Percentiles rank a stretch among this genome's conserved stretches.
Evolutionary conservation across 192 early-diverging fungal genomes (phyloP).

Genomic region (Geosiphon pyriformis): DNA sequence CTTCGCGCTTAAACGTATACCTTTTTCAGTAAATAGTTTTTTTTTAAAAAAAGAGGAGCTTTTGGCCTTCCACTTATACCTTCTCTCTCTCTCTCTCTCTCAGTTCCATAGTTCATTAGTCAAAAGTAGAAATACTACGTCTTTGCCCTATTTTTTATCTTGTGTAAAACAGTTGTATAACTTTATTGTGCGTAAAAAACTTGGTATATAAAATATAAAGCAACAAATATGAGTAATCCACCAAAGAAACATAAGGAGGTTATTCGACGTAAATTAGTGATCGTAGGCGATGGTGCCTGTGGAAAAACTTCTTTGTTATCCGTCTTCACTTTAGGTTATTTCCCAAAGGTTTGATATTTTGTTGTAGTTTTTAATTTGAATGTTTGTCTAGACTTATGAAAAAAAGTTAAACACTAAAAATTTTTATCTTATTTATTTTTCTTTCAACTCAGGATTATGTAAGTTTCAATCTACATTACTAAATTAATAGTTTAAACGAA

Average conservation of each 20-base stretch:
- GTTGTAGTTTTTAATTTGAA: background rate
- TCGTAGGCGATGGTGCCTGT: constrained; percentile 80
- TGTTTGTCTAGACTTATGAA: background rate
- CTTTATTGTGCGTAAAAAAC: no score
- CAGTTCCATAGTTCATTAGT: no score
- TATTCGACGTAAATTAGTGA: constrained; percentile 80
- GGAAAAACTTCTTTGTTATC: constrained; percentile 76
- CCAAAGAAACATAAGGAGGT: constrained; percentile 34
- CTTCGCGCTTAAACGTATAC: no score
- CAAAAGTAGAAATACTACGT: no score
- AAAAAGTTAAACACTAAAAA: no score
- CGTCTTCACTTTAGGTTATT: constrained; percentile 66
- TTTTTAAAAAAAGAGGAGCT: no score
- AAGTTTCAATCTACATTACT: background rate
- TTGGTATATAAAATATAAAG: no score
- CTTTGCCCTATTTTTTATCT: no score
- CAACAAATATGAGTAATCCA: background rate
- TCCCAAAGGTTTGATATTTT: constrained; percentile 68
- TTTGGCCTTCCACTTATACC: no score
- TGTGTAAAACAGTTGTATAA: no score
- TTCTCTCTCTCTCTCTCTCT: no score
- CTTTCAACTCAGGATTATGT: background rate
- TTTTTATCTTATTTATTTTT: background rate
- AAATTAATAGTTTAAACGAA: background rate
- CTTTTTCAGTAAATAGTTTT: no score